These are phyloP conservation scores for Komagataea norvegica DNA, from an alignment of 1,139 yeast species.

Conservation along the genomic window DNA sequence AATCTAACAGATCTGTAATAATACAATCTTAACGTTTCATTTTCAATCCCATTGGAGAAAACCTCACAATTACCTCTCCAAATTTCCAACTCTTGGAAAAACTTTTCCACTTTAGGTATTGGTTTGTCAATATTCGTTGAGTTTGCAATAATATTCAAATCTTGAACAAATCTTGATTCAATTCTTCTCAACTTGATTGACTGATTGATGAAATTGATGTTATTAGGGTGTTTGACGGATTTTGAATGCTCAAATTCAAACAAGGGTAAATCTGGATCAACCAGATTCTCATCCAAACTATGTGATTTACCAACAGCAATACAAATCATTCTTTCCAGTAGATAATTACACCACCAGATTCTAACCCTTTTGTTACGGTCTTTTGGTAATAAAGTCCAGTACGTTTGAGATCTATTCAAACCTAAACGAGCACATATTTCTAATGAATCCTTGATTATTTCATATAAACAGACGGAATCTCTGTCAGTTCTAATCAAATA, in stretches of 20 bases:
- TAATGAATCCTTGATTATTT: slow-evolving; percentile 48
- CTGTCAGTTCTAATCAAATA: slow-evolving; percentile 53
- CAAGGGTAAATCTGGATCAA: slow-evolving; percentile 44
- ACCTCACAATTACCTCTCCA: slow-evolving; percentile 49
- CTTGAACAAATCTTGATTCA: slow-evolving; percentile 52
- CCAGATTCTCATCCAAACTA: slow-evolving; percentile 40
- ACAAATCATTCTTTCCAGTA: slow-evolving; percentile 51
- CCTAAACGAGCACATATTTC: slow-evolving; percentile 35
- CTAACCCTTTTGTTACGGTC: slow-evolving; percentile 40
- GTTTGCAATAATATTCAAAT: slow-evolving; percentile 33
- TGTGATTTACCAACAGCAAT: slow-evolving; percentile 53
- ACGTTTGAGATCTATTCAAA: slow-evolving; percentile 36
- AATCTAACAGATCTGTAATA: slow-evolving; percentile 53
- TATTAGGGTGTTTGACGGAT: slow-evolving; percentile 30
- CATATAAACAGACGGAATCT: slow-evolving; percentile 48
- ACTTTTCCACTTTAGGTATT: slow-evolving; percentile 40
- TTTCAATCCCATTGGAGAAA: slow-evolving; percentile 40
- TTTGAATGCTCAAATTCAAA: slow-evolving; percentile 37
- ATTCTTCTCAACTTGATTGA: slow-evolving; percentile 47
- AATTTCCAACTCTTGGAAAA: slow-evolving; percentile 42
- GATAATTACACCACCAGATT: slow-evolving; percentile 55
- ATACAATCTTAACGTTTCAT: slow-evolving; percentile 48
- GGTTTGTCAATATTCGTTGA: slow-evolving; percentile 29
- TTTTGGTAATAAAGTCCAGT: slow-evolving; percentile 28
- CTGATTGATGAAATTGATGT: slow-evolving; percentile 47